Percentiles rank a stretch among this genome's conserved stretches.
Conservation (phyloP, 139 green algal genomes). For the Gonium pectorale region DNA sequence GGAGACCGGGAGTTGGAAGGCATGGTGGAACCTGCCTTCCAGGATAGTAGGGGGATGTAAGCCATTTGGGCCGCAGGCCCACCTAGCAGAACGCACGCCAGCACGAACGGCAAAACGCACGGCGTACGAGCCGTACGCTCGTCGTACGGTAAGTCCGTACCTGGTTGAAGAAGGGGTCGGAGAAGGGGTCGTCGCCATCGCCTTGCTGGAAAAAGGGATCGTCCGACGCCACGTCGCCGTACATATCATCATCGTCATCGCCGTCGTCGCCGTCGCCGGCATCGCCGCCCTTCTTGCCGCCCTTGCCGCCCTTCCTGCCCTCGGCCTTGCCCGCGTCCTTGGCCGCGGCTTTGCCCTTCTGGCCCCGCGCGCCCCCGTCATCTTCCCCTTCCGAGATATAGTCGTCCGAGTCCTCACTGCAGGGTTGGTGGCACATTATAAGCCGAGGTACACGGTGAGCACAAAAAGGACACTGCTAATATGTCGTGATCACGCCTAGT, state of each 20-base stretch:
- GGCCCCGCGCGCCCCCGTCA: not conserved
- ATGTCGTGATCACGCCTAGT: too few species aligned
- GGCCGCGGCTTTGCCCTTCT: constrained; percentile 40
- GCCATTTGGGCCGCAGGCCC: too few species aligned
- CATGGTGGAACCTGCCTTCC: too few species aligned
- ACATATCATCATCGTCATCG: constrained; percentile 55
- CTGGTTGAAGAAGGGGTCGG: constrained; percentile 88
- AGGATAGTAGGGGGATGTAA: too few species aligned
- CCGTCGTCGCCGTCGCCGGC: constrained; percentile 44
- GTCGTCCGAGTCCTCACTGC: constrained; percentile 46
- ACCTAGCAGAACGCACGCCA: too few species aligned
- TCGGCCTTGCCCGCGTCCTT: constrained; percentile 37
- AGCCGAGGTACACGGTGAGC: too few species aligned
- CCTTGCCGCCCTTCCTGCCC: constrained; percentile 4
- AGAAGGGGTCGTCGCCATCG: constrained; percentile 77
- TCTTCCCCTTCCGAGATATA: constrained; percentile 45
- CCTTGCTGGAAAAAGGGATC: constrained; percentile 86
- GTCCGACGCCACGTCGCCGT: constrained; percentile 75
- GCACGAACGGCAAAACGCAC: too few species aligned
- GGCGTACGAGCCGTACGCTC: too few species aligned
- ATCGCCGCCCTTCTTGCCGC: constrained; percentile 8
- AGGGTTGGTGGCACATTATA: too few species aligned
- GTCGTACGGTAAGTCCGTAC: not conserved
- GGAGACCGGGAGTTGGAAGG: too few species aligned
- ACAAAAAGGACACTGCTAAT: too few species aligned